Base-by-base conservation (phyloP, 352 stramenopile species). In the Globisporangium abappressorium region DNA sequence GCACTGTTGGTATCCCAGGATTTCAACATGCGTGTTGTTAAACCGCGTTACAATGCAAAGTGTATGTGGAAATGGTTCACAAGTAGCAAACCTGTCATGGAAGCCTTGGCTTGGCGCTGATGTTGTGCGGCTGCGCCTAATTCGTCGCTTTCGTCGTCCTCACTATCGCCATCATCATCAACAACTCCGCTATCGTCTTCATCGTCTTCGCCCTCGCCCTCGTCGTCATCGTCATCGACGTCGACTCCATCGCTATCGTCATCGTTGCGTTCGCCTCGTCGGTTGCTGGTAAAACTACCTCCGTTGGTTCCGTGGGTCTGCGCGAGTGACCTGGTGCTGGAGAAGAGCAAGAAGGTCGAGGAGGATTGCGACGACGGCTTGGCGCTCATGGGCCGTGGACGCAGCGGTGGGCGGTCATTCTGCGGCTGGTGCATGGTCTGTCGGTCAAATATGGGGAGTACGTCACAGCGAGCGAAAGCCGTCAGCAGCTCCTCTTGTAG, bases 351-450 rank as follows among this genome's bases (percentile, higher is more conserved):
- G 24, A 36, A 57, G 11, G 57, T 59, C 18, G 56, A 56, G 0
- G 36, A 43, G 4, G 71, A 9, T 30, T n/a, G 3, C 28, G 68
- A 57, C 47, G 75, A 74, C 9, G 65, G 78, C 47, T 78, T 89
- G 24, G 80, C 81, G 66, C 83, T 91, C 71, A 77, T 85, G 1
- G 81, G 83, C 5, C 81, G 70, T 61, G 70, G 56, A 8, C 64
- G 73, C 22, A 68, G 69, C 30, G 73, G 75, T 6, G 63, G 51
- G 7, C 28, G 63, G 11, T 33, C 24, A n/a, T 30, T 56, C n/a
- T 26, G 36, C 28, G 46, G n/a, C 34, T 47, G 30, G 11, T 57
- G 65, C 58, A 70, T 55, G 5, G 0, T 43, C 18, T 28, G 62
- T 55, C n/a, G 61, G 43, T 51, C 18, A 18, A 24, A 24, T 11